Percentiles rank a stretch among this genome's conserved stretches.
Evolutionary conservation across 2,329 filamentous ascomycete genomes (phyloP).

Genomic region (Colletotrichum lini): DNA sequence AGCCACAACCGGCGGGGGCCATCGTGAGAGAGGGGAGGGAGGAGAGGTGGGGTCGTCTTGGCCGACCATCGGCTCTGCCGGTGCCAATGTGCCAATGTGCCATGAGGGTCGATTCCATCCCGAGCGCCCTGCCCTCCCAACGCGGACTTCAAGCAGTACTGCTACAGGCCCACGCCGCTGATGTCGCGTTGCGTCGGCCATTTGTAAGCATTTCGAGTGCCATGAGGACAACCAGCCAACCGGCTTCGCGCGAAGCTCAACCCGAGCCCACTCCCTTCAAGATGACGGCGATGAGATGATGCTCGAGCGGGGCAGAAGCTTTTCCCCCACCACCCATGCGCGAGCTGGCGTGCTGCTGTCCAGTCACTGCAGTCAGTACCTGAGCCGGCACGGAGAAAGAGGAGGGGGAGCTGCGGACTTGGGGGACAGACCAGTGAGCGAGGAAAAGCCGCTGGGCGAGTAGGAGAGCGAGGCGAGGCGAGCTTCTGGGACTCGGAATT

Average conservation of each 20-base stretch:
- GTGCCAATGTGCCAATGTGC: background rate
- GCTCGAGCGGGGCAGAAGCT: slow-evolving; percentile 34
- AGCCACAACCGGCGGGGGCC: background rate
- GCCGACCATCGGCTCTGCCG: slow-evolving; percentile 13
- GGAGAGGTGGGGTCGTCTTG: background rate
- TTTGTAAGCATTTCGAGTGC: slow-evolving; percentile 29
- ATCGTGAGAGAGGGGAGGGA: background rate
- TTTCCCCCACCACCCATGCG: slow-evolving; percentile 29
- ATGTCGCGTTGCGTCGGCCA: slow-evolving; percentile 6
- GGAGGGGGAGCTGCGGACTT: background rate
- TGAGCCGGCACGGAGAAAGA: background rate
- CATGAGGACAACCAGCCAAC: slow-evolving; percentile 16
- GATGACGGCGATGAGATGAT: slow-evolving; percentile 35
- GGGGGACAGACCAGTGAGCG: slow-evolving; percentile 9
- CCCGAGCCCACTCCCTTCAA: slow-evolving; percentile 18
- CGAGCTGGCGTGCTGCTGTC: slow-evolving; percentile 11
- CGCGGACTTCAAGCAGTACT: background rate
- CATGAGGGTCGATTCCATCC: background rate
- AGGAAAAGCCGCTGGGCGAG: slow-evolving; percentile 4
- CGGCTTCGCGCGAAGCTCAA: slow-evolving; percentile 12
- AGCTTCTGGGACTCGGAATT: slow-evolving; percentile 39
- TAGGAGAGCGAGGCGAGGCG: slow-evolving; percentile 27
- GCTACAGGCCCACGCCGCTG: background rate
- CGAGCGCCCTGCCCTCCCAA: background rate
- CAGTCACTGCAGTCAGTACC: background rate